These are phyloP conservation scores for Leccinum subrobustum DNA, from an alignment of 1,284 basidiomycete species.

Conservation along the genomic window DNA sequence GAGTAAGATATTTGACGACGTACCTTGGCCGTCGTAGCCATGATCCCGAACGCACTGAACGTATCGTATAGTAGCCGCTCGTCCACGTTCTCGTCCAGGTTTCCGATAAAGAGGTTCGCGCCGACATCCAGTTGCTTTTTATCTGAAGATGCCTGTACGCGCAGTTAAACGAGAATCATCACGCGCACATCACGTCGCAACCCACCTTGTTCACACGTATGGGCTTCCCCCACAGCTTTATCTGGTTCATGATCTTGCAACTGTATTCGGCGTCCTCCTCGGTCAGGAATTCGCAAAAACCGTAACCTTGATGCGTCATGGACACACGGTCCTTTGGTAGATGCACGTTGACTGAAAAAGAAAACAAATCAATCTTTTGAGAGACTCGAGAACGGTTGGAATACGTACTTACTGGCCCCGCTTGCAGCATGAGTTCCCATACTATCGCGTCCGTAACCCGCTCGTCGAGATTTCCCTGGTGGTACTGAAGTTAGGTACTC, in stretches of 20 bases:
- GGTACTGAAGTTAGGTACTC: background rate
- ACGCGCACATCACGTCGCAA: background rate
- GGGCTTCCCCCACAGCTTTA: constrained; percentile 98
- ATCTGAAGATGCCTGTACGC: constrained; percentile 34
- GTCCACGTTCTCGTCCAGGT: constrained; percentile 91
- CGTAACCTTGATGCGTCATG: constrained; percentile 97
- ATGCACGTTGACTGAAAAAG: constrained; percentile 83
- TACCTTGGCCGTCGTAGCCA: constrained; percentile 94
- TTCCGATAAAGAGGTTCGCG: constrained; percentile 96
- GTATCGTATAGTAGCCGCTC: constrained; percentile 93
- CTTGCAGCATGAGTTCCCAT: constrained; percentile 99
- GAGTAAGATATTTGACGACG: constrained; percentile 27
- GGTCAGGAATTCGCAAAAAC: constrained; percentile 98
- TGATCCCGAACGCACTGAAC: constrained; percentile 91
- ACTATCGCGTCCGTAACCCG: constrained; percentile 90
- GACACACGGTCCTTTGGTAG: constrained; percentile 99
- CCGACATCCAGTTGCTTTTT: constrained; percentile 98
- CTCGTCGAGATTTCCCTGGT: constrained; percentile 94
- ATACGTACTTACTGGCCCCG: constrained; percentile 89
- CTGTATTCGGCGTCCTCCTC: constrained; percentile 99
- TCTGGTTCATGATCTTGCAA: constrained; percentile 99
- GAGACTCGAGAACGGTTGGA: background rate
- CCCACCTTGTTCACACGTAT: constrained; percentile 67
- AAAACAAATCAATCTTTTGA: constrained; percentile 7
- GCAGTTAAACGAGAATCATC: background rate